Conservation (phyloP, 208 protist species). For the Wallacemonas sp. region DNA sequence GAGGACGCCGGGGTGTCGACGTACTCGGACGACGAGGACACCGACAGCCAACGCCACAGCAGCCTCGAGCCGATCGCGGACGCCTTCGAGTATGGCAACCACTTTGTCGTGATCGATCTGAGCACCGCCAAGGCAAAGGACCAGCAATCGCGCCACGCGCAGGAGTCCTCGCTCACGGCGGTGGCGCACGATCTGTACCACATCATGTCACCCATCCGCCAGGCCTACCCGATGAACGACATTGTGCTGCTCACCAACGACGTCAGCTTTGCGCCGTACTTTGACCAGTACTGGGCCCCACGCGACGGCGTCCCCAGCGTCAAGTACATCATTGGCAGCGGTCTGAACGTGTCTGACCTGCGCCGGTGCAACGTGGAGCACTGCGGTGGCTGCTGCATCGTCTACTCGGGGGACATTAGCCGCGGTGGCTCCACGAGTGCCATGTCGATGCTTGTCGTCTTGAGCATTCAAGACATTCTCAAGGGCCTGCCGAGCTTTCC, state of each 20-base stretch:
- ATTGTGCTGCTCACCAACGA: constrained; percentile 79
- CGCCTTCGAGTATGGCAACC: constrained; percentile 72
- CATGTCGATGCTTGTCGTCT: constrained; percentile 74
- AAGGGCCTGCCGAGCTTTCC: constrained; percentile 64
- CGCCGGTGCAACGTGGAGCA: constrained; percentile 70
- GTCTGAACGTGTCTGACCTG: constrained; percentile 71
- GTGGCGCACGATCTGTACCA: constrained; percentile 69
- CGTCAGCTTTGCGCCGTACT: constrained; percentile 69
- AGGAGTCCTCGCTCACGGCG: constrained; percentile 54
- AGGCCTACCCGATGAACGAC: constrained; percentile 70
- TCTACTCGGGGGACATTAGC: constrained; percentile 78
- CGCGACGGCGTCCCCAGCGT: constrained; percentile 37
- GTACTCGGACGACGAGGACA: constrained; percentile 24
- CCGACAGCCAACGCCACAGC: constrained; percentile 21
- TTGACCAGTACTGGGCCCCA: constrained; percentile 62
- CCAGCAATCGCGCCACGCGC: constrained; percentile 57
- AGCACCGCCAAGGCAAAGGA: constrained; percentile 62
- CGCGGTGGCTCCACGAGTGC: constrained; percentile 71
- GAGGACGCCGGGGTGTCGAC: not conserved
- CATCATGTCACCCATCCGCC: constrained; percentile 57
- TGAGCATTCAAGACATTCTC: constrained; percentile 77
- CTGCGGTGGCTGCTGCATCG: constrained; percentile 71
- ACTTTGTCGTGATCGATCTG: constrained; percentile 82
- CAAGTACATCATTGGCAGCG: constrained; percentile 71
- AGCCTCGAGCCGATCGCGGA: constrained; percentile 48